Percentiles rank a stretch among this genome's conserved stretches.
Conservation (phyloP, 73 alveolate genomes). For the Tetrahymena borealis region DNA sequence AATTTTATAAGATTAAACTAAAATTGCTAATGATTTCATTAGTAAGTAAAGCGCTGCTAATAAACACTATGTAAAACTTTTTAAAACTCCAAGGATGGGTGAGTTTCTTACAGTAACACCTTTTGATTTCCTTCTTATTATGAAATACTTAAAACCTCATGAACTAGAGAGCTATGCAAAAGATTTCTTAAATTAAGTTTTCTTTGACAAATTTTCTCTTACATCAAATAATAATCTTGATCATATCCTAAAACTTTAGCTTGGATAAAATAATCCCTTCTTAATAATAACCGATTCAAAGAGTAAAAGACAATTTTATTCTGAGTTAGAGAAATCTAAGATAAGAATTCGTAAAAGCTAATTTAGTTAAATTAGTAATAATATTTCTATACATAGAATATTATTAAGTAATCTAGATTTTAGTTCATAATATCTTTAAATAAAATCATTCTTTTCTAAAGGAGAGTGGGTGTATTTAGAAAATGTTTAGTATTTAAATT, state of each 20-base stretch:
- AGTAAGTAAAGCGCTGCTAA: not conserved
- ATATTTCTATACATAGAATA: not conserved
- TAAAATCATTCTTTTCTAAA: not conserved
- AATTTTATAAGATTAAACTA: not conserved
- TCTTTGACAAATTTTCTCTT: not conserved
- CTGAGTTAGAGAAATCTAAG: not conserved
- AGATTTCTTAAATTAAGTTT: not conserved
- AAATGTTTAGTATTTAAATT: not conserved
- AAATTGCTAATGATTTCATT: not conserved
- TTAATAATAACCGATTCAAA: not conserved
- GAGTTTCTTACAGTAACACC: not conserved
- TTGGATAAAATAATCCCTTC: not conserved
- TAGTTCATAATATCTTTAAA: not conserved
- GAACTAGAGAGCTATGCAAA: not conserved
- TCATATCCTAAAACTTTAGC: not conserved
- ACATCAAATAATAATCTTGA: not conserved
- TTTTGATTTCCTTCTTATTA: not conserved
- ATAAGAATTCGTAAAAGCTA: not conserved
- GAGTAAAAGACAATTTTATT: not conserved
- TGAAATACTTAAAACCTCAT: not conserved
- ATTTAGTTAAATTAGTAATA: not conserved
- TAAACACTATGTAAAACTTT: not conserved
- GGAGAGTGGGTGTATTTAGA: not conserved
- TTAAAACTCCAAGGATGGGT: not conserved
- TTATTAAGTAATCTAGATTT: not conserved